These are phyloP conservation scores for Berberis vulgaris DNA, from an alignment of 164 flowering plant species.

Conservation along the genomic window DNA sequence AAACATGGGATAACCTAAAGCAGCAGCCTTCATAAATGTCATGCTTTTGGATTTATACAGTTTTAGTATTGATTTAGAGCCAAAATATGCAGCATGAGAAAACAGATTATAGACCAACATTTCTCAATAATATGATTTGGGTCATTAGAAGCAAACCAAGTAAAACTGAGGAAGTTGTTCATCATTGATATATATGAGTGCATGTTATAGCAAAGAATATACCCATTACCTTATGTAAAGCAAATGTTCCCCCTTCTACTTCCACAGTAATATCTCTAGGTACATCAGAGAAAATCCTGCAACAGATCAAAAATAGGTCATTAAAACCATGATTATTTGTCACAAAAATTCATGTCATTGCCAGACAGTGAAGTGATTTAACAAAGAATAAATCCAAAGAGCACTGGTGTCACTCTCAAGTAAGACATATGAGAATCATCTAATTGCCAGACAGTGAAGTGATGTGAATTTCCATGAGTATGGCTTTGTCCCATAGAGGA, in stretches of 20 bases:
- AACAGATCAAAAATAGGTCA: neutral
- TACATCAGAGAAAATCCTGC: constrained; percentile 71
- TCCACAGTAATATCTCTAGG: constrained; percentile 67
- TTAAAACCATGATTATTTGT: neutral
- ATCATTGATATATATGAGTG: neutral
- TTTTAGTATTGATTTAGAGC: too few species aligned
- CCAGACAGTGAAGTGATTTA: too few species aligned
- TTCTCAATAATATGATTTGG: too few species aligned
- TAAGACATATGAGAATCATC: neutral
- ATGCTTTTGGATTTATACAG: neutral
- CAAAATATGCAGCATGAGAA: too few species aligned
- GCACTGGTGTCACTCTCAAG: neutral
- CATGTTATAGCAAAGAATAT: neutral
- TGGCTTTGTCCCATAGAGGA: neutral
- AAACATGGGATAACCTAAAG: neutral
- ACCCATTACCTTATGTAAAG: constrained; percentile 49
- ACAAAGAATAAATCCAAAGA: neutral
- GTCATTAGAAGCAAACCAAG: too few species aligned
- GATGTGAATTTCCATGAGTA: neutral
- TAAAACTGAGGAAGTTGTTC: too few species aligned
- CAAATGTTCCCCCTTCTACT: constrained; percentile 60
- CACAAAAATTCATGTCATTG: neutral
- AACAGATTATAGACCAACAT: too few species aligned
- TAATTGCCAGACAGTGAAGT: neutral
- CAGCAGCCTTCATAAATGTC: neutral